A percentile compares a stretch with the other conserved stretches of the same genome.
These are phyloP conservation scores for Lentinus polychrous DNA, from an alignment of 1,284 basidiomycete genomes.

Conservation along the genomic window DNA sequence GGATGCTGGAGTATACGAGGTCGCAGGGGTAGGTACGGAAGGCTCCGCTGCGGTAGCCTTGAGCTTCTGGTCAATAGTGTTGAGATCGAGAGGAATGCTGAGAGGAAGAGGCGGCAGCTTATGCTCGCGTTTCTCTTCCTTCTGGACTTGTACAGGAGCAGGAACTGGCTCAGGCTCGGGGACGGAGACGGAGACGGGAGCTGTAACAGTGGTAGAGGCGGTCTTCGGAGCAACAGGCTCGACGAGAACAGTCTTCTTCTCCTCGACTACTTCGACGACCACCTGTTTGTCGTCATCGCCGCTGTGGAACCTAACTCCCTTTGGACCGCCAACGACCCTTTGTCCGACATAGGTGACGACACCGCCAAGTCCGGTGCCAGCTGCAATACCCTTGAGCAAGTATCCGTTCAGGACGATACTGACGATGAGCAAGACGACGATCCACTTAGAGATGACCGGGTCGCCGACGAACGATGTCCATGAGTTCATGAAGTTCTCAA, in stretches of 20 bases:
- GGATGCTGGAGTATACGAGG: background rate
- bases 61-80: conserved; percentile 29
- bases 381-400: conserved; percentile 76
- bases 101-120: conserved; percentile 15
- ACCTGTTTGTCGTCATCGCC: conserved; percentile 20
- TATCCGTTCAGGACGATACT: conserved; percentile 93
- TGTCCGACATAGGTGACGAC: conserved; percentile 11
- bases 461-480: conserved; percentile 96
- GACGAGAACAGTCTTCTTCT: conserved; percentile 13
- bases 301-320: conserved; percentile 23
- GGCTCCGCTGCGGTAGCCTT: conserved; percentile 20
- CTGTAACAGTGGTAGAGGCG: conserved; percentile 19
- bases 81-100: conserved; percentile 21
- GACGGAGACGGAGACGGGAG: conserved; percentile 17
- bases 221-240: conserved; percentile 13
- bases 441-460: conserved; percentile 94
- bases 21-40: conserved; percentile 9
- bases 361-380: conserved; percentile 23
- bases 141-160: background rate
- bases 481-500: conserved; percentile 88
- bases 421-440: conserved; percentile 82
- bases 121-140: conserved; percentile 8
- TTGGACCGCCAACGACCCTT: conserved; percentile 16
- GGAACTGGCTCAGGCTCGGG: conserved; percentile 7
- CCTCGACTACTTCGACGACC: conserved; percentile 21